phyloP scores from a whole-genome alignment of 495 filamentous ascomycete species.

The Neurospora cerealis region DNA sequence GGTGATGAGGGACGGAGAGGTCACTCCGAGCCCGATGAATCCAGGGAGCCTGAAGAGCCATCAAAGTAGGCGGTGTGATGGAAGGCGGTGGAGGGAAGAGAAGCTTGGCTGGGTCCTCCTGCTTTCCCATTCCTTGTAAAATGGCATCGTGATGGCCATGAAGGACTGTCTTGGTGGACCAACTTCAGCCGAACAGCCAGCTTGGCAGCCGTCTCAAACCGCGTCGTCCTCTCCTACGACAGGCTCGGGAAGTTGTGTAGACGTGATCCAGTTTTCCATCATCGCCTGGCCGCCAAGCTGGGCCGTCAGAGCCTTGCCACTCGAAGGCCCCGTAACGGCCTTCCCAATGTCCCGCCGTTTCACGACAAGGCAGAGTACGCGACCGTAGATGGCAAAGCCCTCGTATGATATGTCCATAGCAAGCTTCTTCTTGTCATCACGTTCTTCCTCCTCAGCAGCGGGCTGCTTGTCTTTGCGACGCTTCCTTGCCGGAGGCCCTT shows the following conservation, averaged over 20 bases:
- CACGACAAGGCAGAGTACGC: constrained; percentile 82
- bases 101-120: background rate
- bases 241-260: constrained; percentile 49
- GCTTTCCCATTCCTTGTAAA: background rate
- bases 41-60: background rate
- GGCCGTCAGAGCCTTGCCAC: constrained; percentile 21
- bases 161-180: background rate
- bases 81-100: background rate
- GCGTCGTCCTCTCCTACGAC: constrained; percentile 19
- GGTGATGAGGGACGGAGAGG: background rate
- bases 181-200: background rate
- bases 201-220: constrained; percentile 3
- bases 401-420: constrained; percentile 78
- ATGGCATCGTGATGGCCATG: background rate
- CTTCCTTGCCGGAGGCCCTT: constrained; percentile 34
- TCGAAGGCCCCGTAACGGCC: constrained; percentile 15
- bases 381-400: constrained; percentile 88
- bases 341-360: constrained; percentile 41
- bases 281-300: constrained; percentile 53
- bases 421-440: constrained; percentile 84
- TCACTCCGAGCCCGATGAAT: background rate
- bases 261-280: constrained; percentile 90
- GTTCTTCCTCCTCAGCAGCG: constrained; percentile 20
- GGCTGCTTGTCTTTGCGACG: constrained; percentile 33
- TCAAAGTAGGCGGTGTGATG: background rate